Base-by-base conservation (phyloP, 176 grass and related monocot species). In the Dactylis glomerata region DNA sequence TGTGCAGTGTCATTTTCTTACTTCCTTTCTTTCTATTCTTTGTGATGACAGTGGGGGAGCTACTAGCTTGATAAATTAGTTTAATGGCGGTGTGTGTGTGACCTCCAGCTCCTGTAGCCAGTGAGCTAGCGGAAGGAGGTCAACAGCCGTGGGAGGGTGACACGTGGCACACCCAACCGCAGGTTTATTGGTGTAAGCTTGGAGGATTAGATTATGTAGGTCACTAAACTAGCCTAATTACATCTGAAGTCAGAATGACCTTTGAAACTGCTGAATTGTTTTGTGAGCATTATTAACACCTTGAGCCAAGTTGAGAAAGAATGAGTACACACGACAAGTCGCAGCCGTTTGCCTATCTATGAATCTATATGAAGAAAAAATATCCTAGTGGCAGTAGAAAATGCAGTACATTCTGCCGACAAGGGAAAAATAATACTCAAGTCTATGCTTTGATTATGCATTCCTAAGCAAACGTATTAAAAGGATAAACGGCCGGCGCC, bases 1-100 rank as follows among this genome's bases (percentile, higher is more conserved):
- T 72, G 23, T 72, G 50, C 3, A 23, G 24, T 72, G 87, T 71
- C 86, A 34, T 52, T 70, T 66, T 57, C 81, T 33, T 80, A 5
- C 16, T 34, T 24, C 5, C 30, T 72, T 70, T 34, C 3, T n/a
- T n/a, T n/a, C n/a, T n/a, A n/a, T 30, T 16, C 26, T 70, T 68
- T 41, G 1, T 42, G 67, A 24, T 34, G 19, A 52, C 3, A 62
- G 40, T 87, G 33, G 72, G 50, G 22, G 66, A 40, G 30, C 22
- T n/a, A n/a, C n/a, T n/a, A 70, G 67, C 37, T 70, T 70, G 37
- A 42, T 71, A 23, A 41, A 1, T 5, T 68, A 44, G 5, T 57
- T 20, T 65, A 76, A 67, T 75, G 86, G 79, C 10, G n/a, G 6
- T 23, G n/a, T 47, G 15, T 12, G 19, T 8, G 66, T 40, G 62